These are phyloP conservation scores for Umbelopsis isabellina DNA, from an alignment of 192 early-diverging fungal species.

Conservation along the genomic window DNA sequence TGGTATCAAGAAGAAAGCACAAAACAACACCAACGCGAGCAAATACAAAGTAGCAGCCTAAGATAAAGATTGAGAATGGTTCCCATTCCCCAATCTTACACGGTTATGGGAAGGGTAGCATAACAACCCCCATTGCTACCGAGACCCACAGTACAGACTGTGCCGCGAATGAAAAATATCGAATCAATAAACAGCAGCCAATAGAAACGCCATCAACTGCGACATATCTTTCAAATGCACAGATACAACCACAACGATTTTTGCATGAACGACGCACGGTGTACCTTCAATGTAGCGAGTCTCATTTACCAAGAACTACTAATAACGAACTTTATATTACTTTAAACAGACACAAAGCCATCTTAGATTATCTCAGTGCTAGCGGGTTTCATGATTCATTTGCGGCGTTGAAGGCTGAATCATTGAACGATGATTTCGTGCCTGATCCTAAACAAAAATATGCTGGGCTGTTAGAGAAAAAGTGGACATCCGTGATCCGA, in stretches of 20 bases:
- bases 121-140: no score
- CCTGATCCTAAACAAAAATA: slow-evolving; percentile 78
- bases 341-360: slow-evolving; percentile 65
- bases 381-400: slow-evolving; percentile 73
- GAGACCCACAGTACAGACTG: no score
- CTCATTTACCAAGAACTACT: neutral
- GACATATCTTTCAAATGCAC: no score
- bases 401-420: slow-evolving; percentile 70
- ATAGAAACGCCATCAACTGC: neutral
- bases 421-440: slow-evolving; percentile 70
- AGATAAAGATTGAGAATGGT: neutral
- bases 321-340: neutral
- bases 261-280: neutral
- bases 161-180: neutral
- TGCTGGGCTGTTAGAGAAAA: slow-evolving; percentile 83
- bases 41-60: neutral
- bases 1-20: neutral
- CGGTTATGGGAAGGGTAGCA: no score
- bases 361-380: slow-evolving; percentile 87
- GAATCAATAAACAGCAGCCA: neutral
- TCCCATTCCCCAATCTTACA: neutral
- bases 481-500: slow-evolving; percentile 95
- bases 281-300: neutral
- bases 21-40: slow-evolving; percentile 6
- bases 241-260: no score